Conservation (phyloP, 352 stramenopile genomes). For the Phytophthora multivora region DNA sequence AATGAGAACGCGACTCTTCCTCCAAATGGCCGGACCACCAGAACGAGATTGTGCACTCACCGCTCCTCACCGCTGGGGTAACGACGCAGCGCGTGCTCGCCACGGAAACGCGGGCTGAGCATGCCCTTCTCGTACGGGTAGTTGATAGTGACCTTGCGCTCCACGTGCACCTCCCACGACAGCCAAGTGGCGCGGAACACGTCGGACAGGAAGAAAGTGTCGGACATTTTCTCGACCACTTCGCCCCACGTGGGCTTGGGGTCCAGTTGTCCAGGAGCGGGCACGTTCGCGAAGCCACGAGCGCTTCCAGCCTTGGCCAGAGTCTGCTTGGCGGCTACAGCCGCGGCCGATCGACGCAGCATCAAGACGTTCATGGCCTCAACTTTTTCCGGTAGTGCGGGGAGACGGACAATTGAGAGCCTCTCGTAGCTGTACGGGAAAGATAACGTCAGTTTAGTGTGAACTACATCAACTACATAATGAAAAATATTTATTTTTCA, state of each 20-base stretch:
- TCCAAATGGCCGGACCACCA: slow-evolving; percentile 12
- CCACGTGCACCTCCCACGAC: slow-evolving; percentile 80
- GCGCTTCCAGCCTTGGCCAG: slow-evolving; percentile 18
- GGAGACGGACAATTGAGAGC: slow-evolving; percentile 17
- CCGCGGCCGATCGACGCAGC: slow-evolving; percentile 64
- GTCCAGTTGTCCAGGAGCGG: slow-evolving; percentile 32
- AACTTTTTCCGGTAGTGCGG: slow-evolving; percentile 33
- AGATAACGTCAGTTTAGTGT: not conserved
- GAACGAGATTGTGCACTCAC: slow-evolving; percentile 40
- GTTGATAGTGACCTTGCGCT: slow-evolving; percentile 98
- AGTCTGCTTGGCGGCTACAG: slow-evolving; percentile 37
- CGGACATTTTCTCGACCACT: slow-evolving; percentile 80
- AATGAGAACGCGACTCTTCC: slow-evolving; percentile 17
- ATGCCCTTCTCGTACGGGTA: slow-evolving; percentile 99
- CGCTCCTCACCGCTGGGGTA: slow-evolving; percentile 99
- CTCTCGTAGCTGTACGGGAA: slow-evolving; percentile 1
- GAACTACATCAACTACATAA: not conserved
- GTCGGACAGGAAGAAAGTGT: slow-evolving; percentile 86
- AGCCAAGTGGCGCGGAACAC: slow-evolving; percentile 83
- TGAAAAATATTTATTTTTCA: not conserved
- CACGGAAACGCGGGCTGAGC: slow-evolving; percentile 97
- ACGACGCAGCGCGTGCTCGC: slow-evolving; percentile 97
- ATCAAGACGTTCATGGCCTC: slow-evolving; percentile 49
- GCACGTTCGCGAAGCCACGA: slow-evolving; percentile 43
- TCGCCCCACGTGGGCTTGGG: slow-evolving; percentile 71